These are phyloP conservation scores for Ophiostoma australiae DNA, from an alignment of 2,329 filamentous ascomycete species.

Conservation along the genomic window DNA sequence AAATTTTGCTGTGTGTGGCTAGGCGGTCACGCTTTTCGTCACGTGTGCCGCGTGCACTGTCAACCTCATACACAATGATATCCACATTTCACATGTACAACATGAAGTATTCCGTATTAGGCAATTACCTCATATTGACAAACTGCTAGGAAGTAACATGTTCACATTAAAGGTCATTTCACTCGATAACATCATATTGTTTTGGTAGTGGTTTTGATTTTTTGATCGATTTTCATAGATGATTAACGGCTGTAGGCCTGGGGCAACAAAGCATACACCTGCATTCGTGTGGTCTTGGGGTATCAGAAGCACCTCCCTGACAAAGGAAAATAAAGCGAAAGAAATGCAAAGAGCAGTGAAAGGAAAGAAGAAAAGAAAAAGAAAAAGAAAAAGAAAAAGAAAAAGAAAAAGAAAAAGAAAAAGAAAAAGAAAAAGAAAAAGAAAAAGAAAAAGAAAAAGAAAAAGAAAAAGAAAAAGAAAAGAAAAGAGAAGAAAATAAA, in stretches of 20 bases:
- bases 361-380: background rate
- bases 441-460: background rate
- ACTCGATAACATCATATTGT: background rate
- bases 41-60: background rate
- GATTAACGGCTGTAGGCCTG: background rate
- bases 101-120: background rate
- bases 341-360: background rate
- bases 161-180: background rate
- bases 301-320: constrained; percentile 17
- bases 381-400: background rate
- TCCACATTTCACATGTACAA: background rate
- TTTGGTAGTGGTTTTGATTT: background rate
- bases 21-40: background rate
- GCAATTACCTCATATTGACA: background rate
- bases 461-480: background rate
- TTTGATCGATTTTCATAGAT: background rate
- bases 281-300: constrained; percentile 16
- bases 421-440: background rate
- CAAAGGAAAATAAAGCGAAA: constrained; percentile 13
- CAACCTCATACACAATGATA: background rate
- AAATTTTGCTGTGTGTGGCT: background rate
- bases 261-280: background rate
- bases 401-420: constrained; percentile 4
- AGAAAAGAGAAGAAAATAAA: background rate
- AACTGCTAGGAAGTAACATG: background rate